Evolutionary conservation across 441 rosid genomes (phyloP).

Genomic region (Mallotus japonicus): DNA sequence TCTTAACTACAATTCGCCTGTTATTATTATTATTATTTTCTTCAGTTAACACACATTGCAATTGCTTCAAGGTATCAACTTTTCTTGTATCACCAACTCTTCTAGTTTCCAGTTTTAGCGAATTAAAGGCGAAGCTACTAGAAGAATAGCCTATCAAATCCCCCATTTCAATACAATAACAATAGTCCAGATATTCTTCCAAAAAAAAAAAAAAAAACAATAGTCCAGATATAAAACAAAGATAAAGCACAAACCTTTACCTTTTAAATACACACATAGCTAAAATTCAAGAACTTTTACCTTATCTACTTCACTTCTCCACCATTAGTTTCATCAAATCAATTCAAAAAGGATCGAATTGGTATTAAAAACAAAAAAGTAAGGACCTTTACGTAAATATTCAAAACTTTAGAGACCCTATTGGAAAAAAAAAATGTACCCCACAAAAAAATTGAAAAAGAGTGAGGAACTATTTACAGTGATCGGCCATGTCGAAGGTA

Average conservation of each 20-base stretch:
- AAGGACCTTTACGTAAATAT: not conserved
- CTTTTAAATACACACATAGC: too few species aligned
- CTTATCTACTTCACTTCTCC: slow-evolving; percentile 20
- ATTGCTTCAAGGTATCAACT: slow-evolving; percentile 19
- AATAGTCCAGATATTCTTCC: not conserved
- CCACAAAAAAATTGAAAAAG: not conserved
- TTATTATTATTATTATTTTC: slow-evolving; percentile 39
- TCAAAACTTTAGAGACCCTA: not conserved
- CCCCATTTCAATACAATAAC: slow-evolving; percentile 31
- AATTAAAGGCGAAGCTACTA: slow-evolving; percentile 31
- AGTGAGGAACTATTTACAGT: slow-evolving; percentile 39
- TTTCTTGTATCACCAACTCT: slow-evolving; percentile 25
- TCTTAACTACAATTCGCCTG: slow-evolving; percentile 40
- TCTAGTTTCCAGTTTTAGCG: slow-evolving; percentile 23
- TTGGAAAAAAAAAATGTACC: not conserved
- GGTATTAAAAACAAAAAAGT: not conserved
- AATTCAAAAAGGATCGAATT: not conserved
- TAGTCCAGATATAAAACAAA: not conserved
- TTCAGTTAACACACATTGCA: slow-evolving; percentile 34
- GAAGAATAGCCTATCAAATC: slow-evolving; percentile 31
- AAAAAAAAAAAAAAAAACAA: too few species aligned
- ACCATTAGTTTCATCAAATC: slow-evolving; percentile 14
- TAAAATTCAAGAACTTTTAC: not conserved
- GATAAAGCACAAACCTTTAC: not conserved
- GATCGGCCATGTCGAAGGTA: slow-evolving; percentile 98